Conservation (phyloP, 805 yeast species). For the Clavispora fructus region DNA sequence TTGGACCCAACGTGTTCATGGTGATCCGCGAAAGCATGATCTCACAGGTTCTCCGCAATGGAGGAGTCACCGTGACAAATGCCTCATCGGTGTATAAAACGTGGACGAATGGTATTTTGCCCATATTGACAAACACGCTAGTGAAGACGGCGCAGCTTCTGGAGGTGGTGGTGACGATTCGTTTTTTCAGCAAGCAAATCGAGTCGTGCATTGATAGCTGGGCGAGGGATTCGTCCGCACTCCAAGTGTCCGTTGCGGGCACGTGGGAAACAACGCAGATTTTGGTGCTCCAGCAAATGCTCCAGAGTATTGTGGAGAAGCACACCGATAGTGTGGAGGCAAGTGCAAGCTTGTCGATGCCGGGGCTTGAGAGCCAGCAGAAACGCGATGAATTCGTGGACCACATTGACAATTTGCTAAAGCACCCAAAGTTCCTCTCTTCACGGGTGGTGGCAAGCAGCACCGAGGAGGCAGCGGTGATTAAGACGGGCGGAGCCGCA, state of each 20-base stretch:
- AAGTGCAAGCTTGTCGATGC: slow-evolving; percentile 25
- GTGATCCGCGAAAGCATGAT: slow-evolving; percentile 71
- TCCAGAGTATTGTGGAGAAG: slow-evolving; percentile 46
- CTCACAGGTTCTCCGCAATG: slow-evolving; percentile 61
- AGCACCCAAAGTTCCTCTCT: slow-evolving; percentile 81
- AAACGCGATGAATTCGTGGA: slow-evolving; percentile 57
- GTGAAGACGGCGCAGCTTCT: slow-evolving; percentile 59
- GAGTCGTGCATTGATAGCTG: slow-evolving; percentile 60
- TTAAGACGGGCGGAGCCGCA: slow-evolving; percentile 42
- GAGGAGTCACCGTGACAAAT: slow-evolving; percentile 48
- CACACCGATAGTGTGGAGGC: slow-evolving; percentile 35
- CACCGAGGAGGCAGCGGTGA: slow-evolving; percentile 55
- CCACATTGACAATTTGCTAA: slow-evolving; percentile 64
- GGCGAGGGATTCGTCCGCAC: slow-evolving; percentile 51
- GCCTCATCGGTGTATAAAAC: slow-evolving; percentile 59
- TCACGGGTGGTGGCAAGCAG: slow-evolving; percentile 62
- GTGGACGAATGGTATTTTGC: slow-evolving; percentile 84
- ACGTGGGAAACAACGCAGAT: slow-evolving; percentile 50
- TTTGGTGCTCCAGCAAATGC: slow-evolving; percentile 54
- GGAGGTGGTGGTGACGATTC: slow-evolving; percentile 59
- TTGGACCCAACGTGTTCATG: slow-evolving; percentile 57
- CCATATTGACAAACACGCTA: slow-evolving; percentile 56
- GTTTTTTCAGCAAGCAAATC: slow-evolving; percentile 62
- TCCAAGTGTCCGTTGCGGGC: slow-evolving; percentile 31
- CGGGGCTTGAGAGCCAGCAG: slow-evolving; percentile 57